Evolutionary conservation across 2,329 filamentous ascomycete species (phyloP).

Genomic region (Aspergillus puulaauensis): DNA sequence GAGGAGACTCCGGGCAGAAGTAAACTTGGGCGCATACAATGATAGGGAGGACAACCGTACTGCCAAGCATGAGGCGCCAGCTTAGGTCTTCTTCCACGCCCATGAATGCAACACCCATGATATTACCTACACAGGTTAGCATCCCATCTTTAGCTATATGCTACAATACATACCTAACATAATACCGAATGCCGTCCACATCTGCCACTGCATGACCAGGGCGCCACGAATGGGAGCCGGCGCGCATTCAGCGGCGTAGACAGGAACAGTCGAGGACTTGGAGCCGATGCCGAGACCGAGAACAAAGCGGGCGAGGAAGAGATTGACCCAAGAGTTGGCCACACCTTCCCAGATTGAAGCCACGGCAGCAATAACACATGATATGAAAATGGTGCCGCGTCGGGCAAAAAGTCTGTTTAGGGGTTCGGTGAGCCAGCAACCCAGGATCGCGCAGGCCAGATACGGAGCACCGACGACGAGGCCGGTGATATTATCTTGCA

Average conservation of each 20-base stretch:
- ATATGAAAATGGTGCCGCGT: conserved; percentile 47
- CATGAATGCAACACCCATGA: conserved; percentile 50
- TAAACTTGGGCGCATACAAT: conserved; percentile 62
- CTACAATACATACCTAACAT: conserved; percentile 33
- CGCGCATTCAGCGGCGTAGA: conserved; percentile 50
- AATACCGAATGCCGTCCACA: conserved; percentile 49
- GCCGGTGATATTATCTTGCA: conserved; percentile 38
- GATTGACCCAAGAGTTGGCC: conserved; percentile 43
- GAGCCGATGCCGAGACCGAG: conserved; percentile 45
- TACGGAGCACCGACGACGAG: conserved; percentile 48
- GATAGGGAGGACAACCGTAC: conserved; percentile 60
- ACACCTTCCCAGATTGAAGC: conserved; percentile 46
- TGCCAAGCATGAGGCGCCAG: conserved; percentile 70
- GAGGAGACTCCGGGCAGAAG: conserved; percentile 59
- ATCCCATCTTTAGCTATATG: not conserved
- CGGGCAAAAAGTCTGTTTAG: conserved; percentile 46
- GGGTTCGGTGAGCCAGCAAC: conserved; percentile 51
- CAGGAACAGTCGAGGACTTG: conserved; percentile 47
- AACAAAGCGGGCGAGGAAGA: conserved; percentile 44
- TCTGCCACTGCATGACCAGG: conserved; percentile 55
- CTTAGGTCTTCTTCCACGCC: conserved; percentile 49
- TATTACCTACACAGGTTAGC: conserved; percentile 31
- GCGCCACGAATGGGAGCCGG: conserved; percentile 52
- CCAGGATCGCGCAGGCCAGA: conserved; percentile 44
- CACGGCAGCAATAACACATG: conserved; percentile 42